Conservation (phyloP, 805 yeast genomes). For the Pichia phayaonensis region DNA sequence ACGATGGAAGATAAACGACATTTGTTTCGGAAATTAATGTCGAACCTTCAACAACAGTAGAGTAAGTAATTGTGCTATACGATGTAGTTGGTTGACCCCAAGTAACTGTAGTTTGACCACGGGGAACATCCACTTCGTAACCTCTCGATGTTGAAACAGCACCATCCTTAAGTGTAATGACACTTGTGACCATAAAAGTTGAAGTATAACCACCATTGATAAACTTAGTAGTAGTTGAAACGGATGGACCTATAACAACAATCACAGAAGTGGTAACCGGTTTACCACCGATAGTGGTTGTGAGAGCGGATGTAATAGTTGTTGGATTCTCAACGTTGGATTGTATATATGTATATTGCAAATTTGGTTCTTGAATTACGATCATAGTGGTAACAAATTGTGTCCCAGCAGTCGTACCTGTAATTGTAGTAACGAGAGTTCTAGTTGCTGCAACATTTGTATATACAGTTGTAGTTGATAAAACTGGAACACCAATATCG, state of each 20-base stretch:
- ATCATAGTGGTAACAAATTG: background rate
- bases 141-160: background rate
- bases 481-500: background rate
- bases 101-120: background rate
- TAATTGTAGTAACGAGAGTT: background rate
- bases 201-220: background rate
- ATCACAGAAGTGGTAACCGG: background rate
- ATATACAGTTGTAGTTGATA: background rate
- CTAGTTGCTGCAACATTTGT: background rate
- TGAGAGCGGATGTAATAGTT: constrained; percentile 1
- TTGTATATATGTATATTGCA: constrained; percentile 1
- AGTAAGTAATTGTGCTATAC: background rate
- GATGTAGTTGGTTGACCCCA: background rate
- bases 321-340: background rate
- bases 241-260: constrained; percentile 5
- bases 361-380: constrained; percentile 2
- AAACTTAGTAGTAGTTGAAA: background rate
- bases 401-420: background rate
- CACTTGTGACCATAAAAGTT: background rate
- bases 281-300: background rate
- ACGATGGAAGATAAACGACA: background rate
- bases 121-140: background rate
- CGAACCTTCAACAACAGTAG: background rate
- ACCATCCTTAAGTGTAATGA: background rate
- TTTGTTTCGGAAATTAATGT: background rate